Percentiles rank a stretch among this genome's conserved stretches.
Conservation (phyloP, 305 asterid species). For the Fraxinus platypoda region DNA sequence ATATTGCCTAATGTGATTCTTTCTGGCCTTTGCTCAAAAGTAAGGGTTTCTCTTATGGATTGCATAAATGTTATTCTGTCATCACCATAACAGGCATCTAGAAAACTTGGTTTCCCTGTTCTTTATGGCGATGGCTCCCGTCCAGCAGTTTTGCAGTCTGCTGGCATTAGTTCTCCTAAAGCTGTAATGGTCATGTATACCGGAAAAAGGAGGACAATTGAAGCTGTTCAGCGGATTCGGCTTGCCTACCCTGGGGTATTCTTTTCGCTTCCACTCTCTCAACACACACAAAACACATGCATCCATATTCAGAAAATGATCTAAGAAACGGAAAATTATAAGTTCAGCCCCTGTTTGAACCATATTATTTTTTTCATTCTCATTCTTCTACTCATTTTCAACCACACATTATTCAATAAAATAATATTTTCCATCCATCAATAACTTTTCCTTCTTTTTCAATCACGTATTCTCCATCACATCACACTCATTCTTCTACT, state of each 20-base stretch:
- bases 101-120: conserved; percentile 86
- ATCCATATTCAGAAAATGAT: neutral
- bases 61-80: conserved; percentile 13
- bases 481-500: too few relatives aligned
- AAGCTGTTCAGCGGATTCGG: conserved; percentile 88
- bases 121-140: conserved; percentile 95
- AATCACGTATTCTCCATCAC: too few relatives aligned
- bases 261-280: conserved; percentile 18
- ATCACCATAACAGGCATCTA: conserved; percentile 58
- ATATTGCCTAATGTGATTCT: neutral
- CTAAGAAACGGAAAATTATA: neutral
- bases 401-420: too few relatives aligned
- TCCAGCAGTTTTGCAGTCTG: conserved; percentile 93
- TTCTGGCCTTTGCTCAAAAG: conserved; percentile 10
- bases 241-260: conserved; percentile 85
- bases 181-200: conserved; percentile 97
- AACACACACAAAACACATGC: neutral
- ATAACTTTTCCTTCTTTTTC: too few relatives aligned
- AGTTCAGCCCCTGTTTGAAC: neutral
- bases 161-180: conserved; percentile 85
- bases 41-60: conserved; percentile 14
- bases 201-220: conserved; percentile 61
- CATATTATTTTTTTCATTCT: too few relatives aligned
- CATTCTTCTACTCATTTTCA: too few relatives aligned
- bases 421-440: too few relatives aligned